Base-by-base conservation (phyloP, 768 basidiomycete species). In the Macrolepiota fuliginosa region DNA sequence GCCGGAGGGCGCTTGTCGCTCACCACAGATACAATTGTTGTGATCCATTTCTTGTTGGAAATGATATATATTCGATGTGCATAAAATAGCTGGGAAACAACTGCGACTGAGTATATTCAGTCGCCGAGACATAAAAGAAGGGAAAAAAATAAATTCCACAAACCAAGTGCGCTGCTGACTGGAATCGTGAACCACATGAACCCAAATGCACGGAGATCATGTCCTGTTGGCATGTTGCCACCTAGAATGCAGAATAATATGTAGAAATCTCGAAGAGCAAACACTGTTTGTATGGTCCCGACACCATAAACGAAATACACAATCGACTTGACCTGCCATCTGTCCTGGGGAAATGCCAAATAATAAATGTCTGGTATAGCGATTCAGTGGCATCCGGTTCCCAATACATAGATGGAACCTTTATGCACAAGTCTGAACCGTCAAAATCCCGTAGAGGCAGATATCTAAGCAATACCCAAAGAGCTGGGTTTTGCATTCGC, bases 391-490 rank as follows among this genome's bases (percentile, higher is more conserved):
- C n/a, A 46, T 9, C 3, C 17, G 45, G 15, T n/a, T 46, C 11
- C 11, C 11, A n/a, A n/a, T 15, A 15, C 15, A 39, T 39, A 6
- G 7, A n/a, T n/a, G 15, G n/a, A n/a, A n/a, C n/a, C 3, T 46
- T 4, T 7, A 42, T 46, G 35, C n/a, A 57, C 56, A 57, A 7
- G 46, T 47, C 29, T 57, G 56, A 32, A 59, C 58, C 10, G 50
- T 53, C 17, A 59, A n/a, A 13, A 59, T 32, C 1, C 58, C 58
- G n/a, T 52, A 59, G 36, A 59, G 39, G 27, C 52, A 29, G 24
- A 59, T 17, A 19, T 59, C 51, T 9, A 59, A 32, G 10, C 37
- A 42, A 47, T 59, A 53, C 10, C 50, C 58, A 45, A 59, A 52
- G 9, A 59, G 36, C 58, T 59, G 27, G 9, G 19, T 46, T 39